Conservation (phyloP, 768 basidiomycete species). For the Boletus tylopilopsis region DNA sequence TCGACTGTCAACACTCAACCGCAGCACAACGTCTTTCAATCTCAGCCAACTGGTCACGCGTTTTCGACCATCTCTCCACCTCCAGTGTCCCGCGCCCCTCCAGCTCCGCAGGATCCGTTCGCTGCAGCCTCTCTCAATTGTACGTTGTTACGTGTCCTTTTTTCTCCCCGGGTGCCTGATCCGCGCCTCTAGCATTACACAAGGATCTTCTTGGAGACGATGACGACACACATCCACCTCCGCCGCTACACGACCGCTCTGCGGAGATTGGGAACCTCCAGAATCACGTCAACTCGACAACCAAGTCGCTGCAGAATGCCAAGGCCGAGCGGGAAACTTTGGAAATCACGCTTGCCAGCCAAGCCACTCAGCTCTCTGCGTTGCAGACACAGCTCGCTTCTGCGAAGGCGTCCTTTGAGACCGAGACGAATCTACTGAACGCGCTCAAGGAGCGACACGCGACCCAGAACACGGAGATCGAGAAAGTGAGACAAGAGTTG, state of each 20-base stretch:
- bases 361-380: conserved; percentile 71
- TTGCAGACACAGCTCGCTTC: conserved; percentile 81
- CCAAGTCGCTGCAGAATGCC: conserved; percentile 60
- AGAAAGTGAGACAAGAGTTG: conserved; percentile 68
- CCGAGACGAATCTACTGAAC: conserved; percentile 67
- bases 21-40: conserved; percentile 21
- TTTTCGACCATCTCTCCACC: conserved; percentile 31
- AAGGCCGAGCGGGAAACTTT: conserved; percentile 62
- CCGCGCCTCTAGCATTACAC: conserved; percentile 16
- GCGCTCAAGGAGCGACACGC: conserved; percentile 66
- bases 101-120: conserved; percentile 47
- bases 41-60: conserved; percentile 37
- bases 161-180: conserved; percentile 6
- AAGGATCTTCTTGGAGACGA: conserved; percentile 75
- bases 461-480: conserved; percentile 67
- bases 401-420: conserved; percentile 83
- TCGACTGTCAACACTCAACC: conserved; percentile 39
- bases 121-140: conserved; percentile 29
- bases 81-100: conserved; percentile 19
- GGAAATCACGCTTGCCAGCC: conserved; percentile 61
- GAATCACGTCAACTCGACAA: conserved; percentile 82
- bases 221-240: conserved; percentile 42
- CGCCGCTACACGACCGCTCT: conserved; percentile 65
- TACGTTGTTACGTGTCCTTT: conserved; percentile 6
- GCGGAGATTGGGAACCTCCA: conserved; percentile 85